Base-by-base conservation (phyloP, 805 yeast genomes). In the Metschnikowia reukaufii region DNA sequence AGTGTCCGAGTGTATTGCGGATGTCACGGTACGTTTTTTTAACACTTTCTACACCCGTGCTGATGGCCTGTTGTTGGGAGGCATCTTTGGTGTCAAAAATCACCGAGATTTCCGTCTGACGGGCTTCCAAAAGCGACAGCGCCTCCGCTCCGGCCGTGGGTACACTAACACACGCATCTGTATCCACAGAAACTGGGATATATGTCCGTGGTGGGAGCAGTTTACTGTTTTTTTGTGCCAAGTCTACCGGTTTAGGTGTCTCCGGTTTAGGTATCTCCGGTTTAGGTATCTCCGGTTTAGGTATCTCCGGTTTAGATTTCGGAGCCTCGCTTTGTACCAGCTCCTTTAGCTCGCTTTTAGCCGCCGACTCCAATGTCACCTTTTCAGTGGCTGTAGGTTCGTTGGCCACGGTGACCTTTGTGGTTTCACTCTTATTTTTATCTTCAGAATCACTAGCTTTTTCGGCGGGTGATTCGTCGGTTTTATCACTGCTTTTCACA, bases 61-160 rank as follows among this genome's bases (percentile, higher is more conserved):
- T 62, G 43, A 68, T 64, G 6, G 65, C 61, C 32, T 79, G 84
- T 58, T 77, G 78, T 18, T 80, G 78, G 25, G 73, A 66, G 7
- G 70, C 70, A 37, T 82, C 77, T 44, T 77, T 79, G 7, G 74
- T 61, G 23, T 70, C 68, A 39, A 81, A 74, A 31, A 75, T 80
- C 44, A 73, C 72, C 47, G 75, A 72, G 40, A 85, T 79, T 40
- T 79, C 82, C 51, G 77, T 75, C 42, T 77, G 76, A 50, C 88
- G 76, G 39, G 82, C 76, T 39, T 82, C 74, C 31, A 88, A 70
- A 50, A 88, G 70, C 39, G 56, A 48, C 29, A 38, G 23, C 2
- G 51, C 49, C 25, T 25, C 37, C 4, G 15, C 33, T 4, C 40
- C 37, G 6, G 39, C 36, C 6, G 44, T 40, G 7, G 46, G 41